phyloP scores from a whole-genome alignment of 352 stramenopile genomes.

The Globisporangium canariense region DNA sequence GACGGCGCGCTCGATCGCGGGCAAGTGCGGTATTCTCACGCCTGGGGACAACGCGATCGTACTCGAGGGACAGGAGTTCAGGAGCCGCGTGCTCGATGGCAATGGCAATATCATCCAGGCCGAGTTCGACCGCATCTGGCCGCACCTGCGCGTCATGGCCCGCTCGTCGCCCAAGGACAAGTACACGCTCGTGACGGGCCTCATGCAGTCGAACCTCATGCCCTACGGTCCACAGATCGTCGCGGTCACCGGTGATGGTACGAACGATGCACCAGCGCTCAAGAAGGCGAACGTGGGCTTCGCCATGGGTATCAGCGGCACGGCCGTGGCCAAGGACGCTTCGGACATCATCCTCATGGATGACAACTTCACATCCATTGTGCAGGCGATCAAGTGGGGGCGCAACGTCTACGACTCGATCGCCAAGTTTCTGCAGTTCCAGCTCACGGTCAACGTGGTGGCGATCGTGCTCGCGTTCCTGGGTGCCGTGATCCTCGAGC shows the following conservation, averaged over 20 bases:
- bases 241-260: constrained; percentile 95
- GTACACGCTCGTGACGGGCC: constrained; percentile 93
- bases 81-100: constrained; percentile 55
- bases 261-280: constrained; percentile 95
- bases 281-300: constrained; percentile 97
- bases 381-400: constrained; percentile 95
- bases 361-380: constrained; percentile 96
- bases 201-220: constrained; percentile 82
- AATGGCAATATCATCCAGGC: constrained; percentile 72
- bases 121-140: constrained; percentile 93
- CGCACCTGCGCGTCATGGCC: constrained; percentile 88
- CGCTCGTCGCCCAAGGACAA: constrained; percentile 96
- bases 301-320: constrained; percentile 96
- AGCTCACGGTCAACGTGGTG: constrained; percentile 97
- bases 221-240: constrained; percentile 87
- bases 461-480: constrained; percentile 92
- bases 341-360: constrained; percentile 97
- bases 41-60: constrained; percentile 52
- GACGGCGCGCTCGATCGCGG: constrained; percentile 82
- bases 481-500: constrained; percentile 69
- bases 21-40: constrained; percentile 71
- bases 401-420: constrained; percentile 97
- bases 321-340: constrained; percentile 93
- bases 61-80: constrained; percentile 71
- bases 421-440: constrained; percentile 98